A percentile compares a stretch with the other conserved stretches of the same genome.
These are phyloP conservation scores for Verticillium dahliae DNA, from an alignment of 2,329 filamentous ascomycete genomes.

Conservation along the genomic window DNA sequence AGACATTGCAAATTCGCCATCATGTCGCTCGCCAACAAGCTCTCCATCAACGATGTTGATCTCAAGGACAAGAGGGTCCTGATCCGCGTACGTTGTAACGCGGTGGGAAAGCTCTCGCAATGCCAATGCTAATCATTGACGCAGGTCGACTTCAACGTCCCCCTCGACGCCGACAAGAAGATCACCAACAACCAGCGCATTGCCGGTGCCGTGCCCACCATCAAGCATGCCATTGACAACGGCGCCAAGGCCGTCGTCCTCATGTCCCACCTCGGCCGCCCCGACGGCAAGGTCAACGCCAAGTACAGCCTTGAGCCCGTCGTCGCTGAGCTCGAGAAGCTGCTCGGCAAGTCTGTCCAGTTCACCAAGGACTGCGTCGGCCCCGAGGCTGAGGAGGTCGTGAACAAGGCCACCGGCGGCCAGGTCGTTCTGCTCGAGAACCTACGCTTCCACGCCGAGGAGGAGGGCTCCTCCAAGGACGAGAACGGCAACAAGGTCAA, in stretches of 20 bases:
- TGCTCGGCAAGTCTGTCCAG: constrained; percentile 75
- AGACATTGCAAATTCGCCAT: constrained; percentile 23
- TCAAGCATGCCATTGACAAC: constrained; percentile 87
- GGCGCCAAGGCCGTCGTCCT: constrained; percentile 89
- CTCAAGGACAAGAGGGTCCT: constrained; percentile 97
- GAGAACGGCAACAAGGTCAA: constrained; percentile 94
- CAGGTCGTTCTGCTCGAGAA: constrained; percentile 92
- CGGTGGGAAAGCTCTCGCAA: not conserved
- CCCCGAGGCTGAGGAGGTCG: constrained; percentile 79
- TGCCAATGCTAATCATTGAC: constrained; percentile 5
- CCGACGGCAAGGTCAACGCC: constrained; percentile 78
- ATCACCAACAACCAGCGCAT: constrained; percentile 99
- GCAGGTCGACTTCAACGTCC: constrained; percentile 99
- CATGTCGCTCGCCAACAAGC: constrained; percentile 99
- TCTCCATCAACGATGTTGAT: constrained; percentile 92
- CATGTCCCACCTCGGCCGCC: constrained; percentile 97
- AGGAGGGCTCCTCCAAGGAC: constrained; percentile 95
- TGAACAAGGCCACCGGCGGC: constrained; percentile 75
- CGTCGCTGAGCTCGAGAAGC: constrained; percentile 84
- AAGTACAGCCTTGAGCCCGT: constrained; percentile 97
- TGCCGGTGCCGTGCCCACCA: constrained; percentile 87
- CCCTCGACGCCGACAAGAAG: constrained; percentile 85
- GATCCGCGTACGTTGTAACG: constrained; percentile 72
- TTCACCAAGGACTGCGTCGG: constrained; percentile 91
- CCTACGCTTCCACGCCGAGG: constrained; percentile 95